Evolutionary conservation across 192 early-diverging fungal genomes (phyloP), one percentile per base, ranked within the genome.

Genomic region (Cladochytrium replicatum): DNA sequence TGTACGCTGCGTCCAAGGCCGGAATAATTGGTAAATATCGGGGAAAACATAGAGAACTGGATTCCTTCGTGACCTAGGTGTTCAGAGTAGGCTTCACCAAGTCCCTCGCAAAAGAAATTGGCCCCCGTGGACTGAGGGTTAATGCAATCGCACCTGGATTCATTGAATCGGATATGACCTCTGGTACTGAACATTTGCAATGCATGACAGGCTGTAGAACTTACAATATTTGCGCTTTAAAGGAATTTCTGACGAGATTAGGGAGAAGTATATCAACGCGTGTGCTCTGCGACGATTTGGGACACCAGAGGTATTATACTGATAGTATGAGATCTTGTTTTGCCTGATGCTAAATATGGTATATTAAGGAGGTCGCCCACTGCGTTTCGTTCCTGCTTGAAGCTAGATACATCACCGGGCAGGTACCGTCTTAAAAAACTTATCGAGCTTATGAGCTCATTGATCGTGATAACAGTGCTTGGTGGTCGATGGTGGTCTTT

Each of bases 91-190:
- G 86, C 21, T 90, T 88, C 55, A 85, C 90, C 17, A 83, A 86
- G 45, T 74, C 87, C 3, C 62, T 91, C 15, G 85, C 91, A 5
- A 81, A 75, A 55, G 91, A 94, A 52, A 55, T 89, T 2, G 89
- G 81, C 1, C 71, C 77, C 8, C 57, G 66, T 1, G 71, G 75
- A 9, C 71, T 94, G 9, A 63, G 86, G 17, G 89, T 85, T 5
- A 91, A 89, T 68, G 72, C 74, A 3, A 76, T 94, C 59, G 82
- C 87, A 6, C 91, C 91, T 29, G 91, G 91, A 31, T 92, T 83
- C 55, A 86, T 91, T 32, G 77, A 78, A 4, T 92, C 91, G 0
- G 76, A 87, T 32, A 85, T 88, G 82, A 87, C 77, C 9, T 41
- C 63, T 17, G 63, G 74, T 82, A 69, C 52, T 52, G 29, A n/a